Conservation (phyloP, 2,329 filamentous ascomycete species). For the Atkinsonella hypoxylon region DNA sequence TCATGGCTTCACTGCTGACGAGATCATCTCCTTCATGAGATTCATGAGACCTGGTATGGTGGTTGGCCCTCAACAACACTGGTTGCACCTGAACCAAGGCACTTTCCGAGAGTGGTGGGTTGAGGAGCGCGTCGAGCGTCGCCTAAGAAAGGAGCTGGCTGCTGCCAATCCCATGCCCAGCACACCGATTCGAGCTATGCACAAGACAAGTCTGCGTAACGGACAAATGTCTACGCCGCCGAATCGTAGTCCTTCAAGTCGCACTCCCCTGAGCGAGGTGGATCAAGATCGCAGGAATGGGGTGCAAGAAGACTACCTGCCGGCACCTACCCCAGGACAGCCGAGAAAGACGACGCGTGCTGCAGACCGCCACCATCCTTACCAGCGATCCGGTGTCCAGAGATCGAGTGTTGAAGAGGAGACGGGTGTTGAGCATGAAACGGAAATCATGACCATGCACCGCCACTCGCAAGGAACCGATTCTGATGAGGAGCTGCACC, state of each 20-base stretch:
- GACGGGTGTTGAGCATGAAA: constrained; percentile 42
- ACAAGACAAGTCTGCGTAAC: constrained; percentile 46
- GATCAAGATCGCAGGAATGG: constrained; percentile 63
- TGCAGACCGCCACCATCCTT: constrained; percentile 64
- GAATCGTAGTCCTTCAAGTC: constrained; percentile 61
- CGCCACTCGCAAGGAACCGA: constrained; percentile 52
- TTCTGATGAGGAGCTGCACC: constrained; percentile 71
- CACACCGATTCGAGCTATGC: constrained; percentile 50
- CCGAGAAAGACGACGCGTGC: constrained; percentile 77
- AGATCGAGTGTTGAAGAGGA: constrained; percentile 33
- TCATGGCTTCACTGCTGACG: constrained; percentile 93
- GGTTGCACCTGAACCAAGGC: constrained; percentile 94
- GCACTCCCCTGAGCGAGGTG: constrained; percentile 87
- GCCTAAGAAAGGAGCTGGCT: constrained; percentile 47
- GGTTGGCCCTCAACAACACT: constrained; percentile 95
- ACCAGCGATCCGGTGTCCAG: constrained; percentile 43
- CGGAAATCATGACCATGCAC: constrained; percentile 49
- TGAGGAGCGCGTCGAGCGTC: constrained; percentile 69
- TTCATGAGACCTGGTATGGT: constrained; percentile 99
- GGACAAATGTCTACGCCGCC: constrained; percentile 73
- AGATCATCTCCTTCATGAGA: constrained; percentile 95
- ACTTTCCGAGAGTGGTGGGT: constrained; percentile 99
- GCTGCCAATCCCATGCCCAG: constrained; percentile 37
- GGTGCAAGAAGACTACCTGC: constrained; percentile 80
- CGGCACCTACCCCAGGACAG: constrained; percentile 89